Conservation (phyloP, 2,329 filamentous ascomycete species). For the Thelonectria discophora region DNA sequence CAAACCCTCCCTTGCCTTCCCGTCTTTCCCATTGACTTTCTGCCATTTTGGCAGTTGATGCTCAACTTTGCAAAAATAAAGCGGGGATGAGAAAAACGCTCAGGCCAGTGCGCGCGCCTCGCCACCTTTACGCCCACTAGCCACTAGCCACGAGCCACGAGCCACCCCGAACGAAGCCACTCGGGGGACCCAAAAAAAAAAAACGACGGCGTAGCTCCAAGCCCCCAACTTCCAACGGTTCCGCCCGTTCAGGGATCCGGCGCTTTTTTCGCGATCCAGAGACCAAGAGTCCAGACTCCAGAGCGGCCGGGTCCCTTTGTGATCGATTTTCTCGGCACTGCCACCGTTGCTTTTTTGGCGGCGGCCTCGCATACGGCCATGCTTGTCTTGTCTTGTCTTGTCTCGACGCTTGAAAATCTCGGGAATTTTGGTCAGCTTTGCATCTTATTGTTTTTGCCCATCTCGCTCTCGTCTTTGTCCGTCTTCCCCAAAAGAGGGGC, state of each 20-base stretch:
- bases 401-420: too few relatives aligned
- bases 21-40: too few relatives aligned
- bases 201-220: too few relatives aligned
- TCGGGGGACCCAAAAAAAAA: too few relatives aligned
- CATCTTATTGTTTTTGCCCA: not conserved
- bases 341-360: constrained; percentile 5
- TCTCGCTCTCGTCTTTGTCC: not conserved
- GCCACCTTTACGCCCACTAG: too few relatives aligned
- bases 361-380: not conserved
- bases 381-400: constrained; percentile 1
- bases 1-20: too few relatives aligned
- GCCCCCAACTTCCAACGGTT: constrained; percentile 24
- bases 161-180: too few relatives aligned
- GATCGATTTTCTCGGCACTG: constrained; percentile 1
- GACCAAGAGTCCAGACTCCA: not conserved
- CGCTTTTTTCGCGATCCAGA: too few relatives aligned
- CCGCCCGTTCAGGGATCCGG: constrained; percentile 1
- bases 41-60: too few relatives aligned
- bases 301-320: not conserved
- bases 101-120: constrained; percentile 21
- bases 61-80: too few relatives aligned
- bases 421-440: not conserved
- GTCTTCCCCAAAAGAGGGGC: not conserved
- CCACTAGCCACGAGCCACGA: constrained; percentile 1
- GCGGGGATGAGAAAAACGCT: constrained; percentile 30